Evolutionary conservation across 495 filamentous ascomycete genomes (phyloP), one percentile per base, ranked within the genome.

Genomic region (Pseudoneurospora amorphoporcata): DNA sequence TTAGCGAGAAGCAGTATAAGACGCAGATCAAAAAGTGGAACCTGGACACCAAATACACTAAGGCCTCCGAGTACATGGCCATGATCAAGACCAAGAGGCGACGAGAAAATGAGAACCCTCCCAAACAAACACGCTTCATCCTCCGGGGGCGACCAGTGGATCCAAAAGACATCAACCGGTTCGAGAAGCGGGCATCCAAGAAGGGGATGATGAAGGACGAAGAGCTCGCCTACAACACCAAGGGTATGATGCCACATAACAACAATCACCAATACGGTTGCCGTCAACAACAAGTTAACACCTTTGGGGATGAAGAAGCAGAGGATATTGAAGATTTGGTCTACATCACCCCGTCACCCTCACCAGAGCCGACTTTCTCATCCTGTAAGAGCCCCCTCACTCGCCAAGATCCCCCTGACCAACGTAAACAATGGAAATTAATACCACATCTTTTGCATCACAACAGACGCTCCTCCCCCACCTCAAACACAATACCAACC

Each of bases 11-110:
- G 74, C 80, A 82, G 29, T 82, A 81, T 77, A 82, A 82, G 71
- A 81, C 79, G 1, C 79, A 82, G 72, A 73, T 82, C 70, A 82
- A 82, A 69, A 81, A 81, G 74, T 82, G 80, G 80, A 81, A 76
- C 39, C 78, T 82, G 32, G 80, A 82, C 75, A 82, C 79, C 69
- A 82, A 82, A 72, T 82, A 82, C 71, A 81, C 77, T 73, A 82
- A 82, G 71, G 76, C 75, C 4, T 79, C 76, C 32, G 80, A 82
- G 72, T 82, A 82, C 76, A 73, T 82, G 72, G 77, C 76, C 77
- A 81, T 82, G 78, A 77, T 82, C 70, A 75, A 80, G 74, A 79
- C 73, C 6, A 79, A 80, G 70, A 71, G 78, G 12, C 72, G 74
- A 69, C 69, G 79, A 19, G 73, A 79, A 41, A 69, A 72, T 47